Base-by-base conservation (phyloP, 2,329 filamentous ascomycete species). In the Botrytis tulipae region DNA sequence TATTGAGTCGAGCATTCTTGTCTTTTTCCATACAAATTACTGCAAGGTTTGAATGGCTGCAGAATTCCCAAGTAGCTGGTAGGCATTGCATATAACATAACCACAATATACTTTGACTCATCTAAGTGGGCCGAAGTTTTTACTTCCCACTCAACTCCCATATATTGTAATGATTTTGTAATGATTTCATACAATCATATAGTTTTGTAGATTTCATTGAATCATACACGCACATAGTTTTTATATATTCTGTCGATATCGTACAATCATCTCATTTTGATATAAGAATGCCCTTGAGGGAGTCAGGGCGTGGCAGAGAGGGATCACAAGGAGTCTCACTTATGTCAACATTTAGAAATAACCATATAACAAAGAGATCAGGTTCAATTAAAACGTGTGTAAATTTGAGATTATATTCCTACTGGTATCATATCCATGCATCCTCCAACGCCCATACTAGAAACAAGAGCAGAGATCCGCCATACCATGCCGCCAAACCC, bases 401-500 rank as follows among this genome's bases (percentile, higher is more conserved):
- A 57, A 20, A 57, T 57, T n/a, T 42, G n/a, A 57, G 16, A 42
- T 40, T 9, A 32, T 44, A 42, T 32, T 57, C 42, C n/a, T 32
- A 22, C 18, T 54, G 66, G 66, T 57, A 57, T 44, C 66, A 59
- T 42, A 42, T 22, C 35, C 42, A 66, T 32, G n/a, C 35, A 54
- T 40, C 22, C 32, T 20, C 22, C 32, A 66, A 71, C 59, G 60
- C 59, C 69, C 4, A 42, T 22, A 29, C 59, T 12, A 54, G 16
- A 29, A 10, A 25, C 18, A 44, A 70, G 74, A 51, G 70, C 71
- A 22, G 73, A 60, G 48, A 69, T 72, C 62, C 42, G n/a, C 62
- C 62, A 57, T 46, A 35, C 48, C 20, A 72, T 72, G 40, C 62
- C 51, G 48, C 62, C 68, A 35, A 68, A 35, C 14, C 32, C 22